Evolutionary conservation across 2,329 filamentous ascomycete species (phyloP).

Genomic region (Hypocreales sp.): DNA sequence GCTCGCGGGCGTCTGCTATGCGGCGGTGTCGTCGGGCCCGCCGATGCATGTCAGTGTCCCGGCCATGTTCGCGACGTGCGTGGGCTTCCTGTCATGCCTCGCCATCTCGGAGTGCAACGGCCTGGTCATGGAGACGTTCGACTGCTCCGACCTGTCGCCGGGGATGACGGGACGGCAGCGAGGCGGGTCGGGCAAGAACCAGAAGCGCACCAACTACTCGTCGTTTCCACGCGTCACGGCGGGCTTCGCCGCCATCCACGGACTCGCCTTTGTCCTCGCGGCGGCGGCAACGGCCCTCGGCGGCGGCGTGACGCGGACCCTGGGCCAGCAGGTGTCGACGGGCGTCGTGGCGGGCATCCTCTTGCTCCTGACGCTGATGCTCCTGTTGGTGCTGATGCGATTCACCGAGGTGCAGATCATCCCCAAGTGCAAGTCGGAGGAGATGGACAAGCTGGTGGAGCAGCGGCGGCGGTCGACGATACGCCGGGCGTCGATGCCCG

Average conservation of each 20-base stretch:
- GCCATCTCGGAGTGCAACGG: slow-evolving; percentile 64
- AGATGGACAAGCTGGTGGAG: slow-evolving; percentile 36
- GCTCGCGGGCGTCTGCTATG: slow-evolving; percentile 50
- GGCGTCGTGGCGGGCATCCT: slow-evolving; percentile 54
- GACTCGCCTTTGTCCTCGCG: slow-evolving; percentile 52
- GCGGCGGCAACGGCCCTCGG: slow-evolving; percentile 53
- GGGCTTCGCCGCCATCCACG: slow-evolving; percentile 56
- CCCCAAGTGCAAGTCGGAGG: slow-evolving; percentile 39
- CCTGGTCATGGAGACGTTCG: slow-evolving; percentile 67
- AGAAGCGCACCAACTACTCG: slow-evolving; percentile 52
- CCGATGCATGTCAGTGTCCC: slow-evolving; percentile 46
- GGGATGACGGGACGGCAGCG: slow-evolving; percentile 47
- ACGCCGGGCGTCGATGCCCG: slow-evolving; percentile 25
- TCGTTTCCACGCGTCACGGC: slow-evolving; percentile 60
- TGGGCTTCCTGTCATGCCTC: slow-evolving; percentile 58
- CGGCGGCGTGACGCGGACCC: slow-evolving; percentile 46
- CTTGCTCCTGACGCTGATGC: slow-evolving; percentile 44
- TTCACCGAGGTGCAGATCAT: slow-evolving; percentile 56
- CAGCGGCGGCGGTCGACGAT: slow-evolving; percentile 32
- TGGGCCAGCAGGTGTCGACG: slow-evolving; percentile 53
- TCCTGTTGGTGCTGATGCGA: slow-evolving; percentile 46
- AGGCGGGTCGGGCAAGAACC: slow-evolving; percentile 19
- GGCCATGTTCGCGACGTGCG: slow-evolving; percentile 46
- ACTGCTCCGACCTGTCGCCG: slow-evolving; percentile 64
- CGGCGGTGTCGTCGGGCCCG: slow-evolving; percentile 47